Evolutionary conservation across 129 eudicot genomes (phyloP), one percentile per base, ranked within the genome.

Genomic region (Chrysanthemum lavandulifolium): DNA sequence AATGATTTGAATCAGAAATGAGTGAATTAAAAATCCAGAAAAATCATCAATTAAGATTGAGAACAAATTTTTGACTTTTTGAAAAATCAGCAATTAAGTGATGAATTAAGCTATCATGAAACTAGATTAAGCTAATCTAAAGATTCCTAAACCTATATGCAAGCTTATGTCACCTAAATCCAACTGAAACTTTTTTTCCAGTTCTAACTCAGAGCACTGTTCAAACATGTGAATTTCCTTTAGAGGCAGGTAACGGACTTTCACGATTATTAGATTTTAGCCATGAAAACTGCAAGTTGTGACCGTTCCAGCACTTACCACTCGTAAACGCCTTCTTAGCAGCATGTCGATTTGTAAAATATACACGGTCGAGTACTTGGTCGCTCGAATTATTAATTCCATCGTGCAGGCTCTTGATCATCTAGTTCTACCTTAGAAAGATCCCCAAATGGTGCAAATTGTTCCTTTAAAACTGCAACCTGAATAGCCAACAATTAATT

Each of bases 301-400:
- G 91, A 53, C 94, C 96, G 25, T 90, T 84, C 96, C 89, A 90
- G 71, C 82, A 75, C 84, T 78, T 94, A 56, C 96, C 97, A 84
- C 75, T 79, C 48, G 52, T 47, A 76, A 86, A 94, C 53, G 97
- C 97, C 84, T 61, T 84, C 75, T 94, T 97, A 73, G 99, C 99
- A 67, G 90, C 66, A 47, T 71, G 86, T 3, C 99, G 88, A 11
- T 86, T 84, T 45, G 85, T 74, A 73, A 90, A 94, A 84, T 84
- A 81, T 71, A 90, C 76, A 50, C 75, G 82, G 73, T 96, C 96
- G 87, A 80, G 57, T 19, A 79, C 66, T 79, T 76, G 40, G 82
- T 15, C 19, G 68, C 48, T 63, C 61, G 85, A 66, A 31, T 75
- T 87, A 61, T 61, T 76, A 77, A 23, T 69, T 21, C 67, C 68